These are phyloP conservation scores for Adansonia digitata DNA, from an alignment of 345 rosid genomes.

Conservation along the genomic window DNA sequence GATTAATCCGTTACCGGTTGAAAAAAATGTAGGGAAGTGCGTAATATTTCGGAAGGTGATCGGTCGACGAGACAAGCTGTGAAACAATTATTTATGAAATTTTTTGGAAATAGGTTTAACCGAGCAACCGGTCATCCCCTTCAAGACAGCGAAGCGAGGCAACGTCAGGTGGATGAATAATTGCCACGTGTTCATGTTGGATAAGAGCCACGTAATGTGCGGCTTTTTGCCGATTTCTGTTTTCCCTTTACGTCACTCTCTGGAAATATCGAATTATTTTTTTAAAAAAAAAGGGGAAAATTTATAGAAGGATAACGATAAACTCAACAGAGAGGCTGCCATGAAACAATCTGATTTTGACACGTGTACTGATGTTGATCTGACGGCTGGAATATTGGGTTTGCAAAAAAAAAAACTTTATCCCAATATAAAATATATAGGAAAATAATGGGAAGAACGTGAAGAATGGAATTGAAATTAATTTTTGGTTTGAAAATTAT, in stretches of 20 bases:
- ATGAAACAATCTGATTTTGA: neutral
- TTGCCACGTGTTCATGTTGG: neutral
- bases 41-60: neutral
- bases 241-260: neutral
- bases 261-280: neutral
- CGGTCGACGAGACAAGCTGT: conserved; percentile 1
- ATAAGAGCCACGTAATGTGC: conserved; percentile 3
- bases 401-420: neutral
- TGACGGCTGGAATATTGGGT: neutral
- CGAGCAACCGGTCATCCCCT: neutral
- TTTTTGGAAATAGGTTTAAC: neutral
- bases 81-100: neutral
- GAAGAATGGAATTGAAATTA: neutral
- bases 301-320: neutral
- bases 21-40: neutral
- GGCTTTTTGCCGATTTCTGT: neutral
- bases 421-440: neutral
- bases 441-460: neutral
- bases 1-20: conserved; percentile 32
- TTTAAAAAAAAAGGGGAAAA: neutral
- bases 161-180: neutral
- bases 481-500: neutral
- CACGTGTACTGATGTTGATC: neutral
- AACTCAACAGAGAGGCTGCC: neutral
- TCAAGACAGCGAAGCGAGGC: neutral